Evolutionary conservation across 2,329 filamentous ascomycete genomes (phyloP).

Genomic region (Scedosporium dehoogii): DNA sequence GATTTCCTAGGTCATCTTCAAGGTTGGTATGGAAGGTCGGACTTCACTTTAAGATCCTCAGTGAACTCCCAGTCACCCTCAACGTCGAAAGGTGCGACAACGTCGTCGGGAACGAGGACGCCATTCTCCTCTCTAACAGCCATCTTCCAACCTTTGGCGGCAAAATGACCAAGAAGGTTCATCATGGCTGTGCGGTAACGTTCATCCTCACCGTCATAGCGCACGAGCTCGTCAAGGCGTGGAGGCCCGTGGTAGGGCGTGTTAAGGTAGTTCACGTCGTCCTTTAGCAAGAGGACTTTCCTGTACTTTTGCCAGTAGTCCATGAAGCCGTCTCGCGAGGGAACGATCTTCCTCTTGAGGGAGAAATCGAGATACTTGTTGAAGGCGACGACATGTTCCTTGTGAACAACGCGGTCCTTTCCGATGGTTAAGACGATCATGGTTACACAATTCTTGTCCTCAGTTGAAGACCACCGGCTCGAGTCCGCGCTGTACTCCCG

Average conservation of each 20-base stretch:
- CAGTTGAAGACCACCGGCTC: background rate
- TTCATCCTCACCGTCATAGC: background rate
- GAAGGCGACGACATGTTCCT: slow-evolving; percentile 1
- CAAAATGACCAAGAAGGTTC: slow-evolving; percentile 3
- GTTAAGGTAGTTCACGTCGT: background rate
- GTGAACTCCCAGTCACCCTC: background rate
- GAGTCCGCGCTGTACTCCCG: background rate
- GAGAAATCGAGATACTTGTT: slow-evolving; percentile 4
- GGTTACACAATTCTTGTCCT: background rate
- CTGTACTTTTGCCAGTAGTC: slow-evolving; percentile 2
- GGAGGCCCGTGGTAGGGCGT: slow-evolving; percentile 2
- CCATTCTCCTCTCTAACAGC: background rate
- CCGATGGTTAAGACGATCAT: background rate
- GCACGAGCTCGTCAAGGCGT: background rate
- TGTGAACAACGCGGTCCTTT: background rate
- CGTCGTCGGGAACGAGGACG: background rate
- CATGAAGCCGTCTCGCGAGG: slow-evolving; percentile 3
- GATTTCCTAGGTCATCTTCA: background rate
- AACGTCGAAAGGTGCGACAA: background rate
- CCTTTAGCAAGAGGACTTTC: background rate
- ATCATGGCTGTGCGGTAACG: background rate
- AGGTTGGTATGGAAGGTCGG: background rate
- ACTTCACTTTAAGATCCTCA: background rate
- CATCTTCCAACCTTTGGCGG: background rate
- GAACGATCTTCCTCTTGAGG: background rate